Conservation (phyloP, 345 rosid species). For the Gossypioides kirkii region DNA sequence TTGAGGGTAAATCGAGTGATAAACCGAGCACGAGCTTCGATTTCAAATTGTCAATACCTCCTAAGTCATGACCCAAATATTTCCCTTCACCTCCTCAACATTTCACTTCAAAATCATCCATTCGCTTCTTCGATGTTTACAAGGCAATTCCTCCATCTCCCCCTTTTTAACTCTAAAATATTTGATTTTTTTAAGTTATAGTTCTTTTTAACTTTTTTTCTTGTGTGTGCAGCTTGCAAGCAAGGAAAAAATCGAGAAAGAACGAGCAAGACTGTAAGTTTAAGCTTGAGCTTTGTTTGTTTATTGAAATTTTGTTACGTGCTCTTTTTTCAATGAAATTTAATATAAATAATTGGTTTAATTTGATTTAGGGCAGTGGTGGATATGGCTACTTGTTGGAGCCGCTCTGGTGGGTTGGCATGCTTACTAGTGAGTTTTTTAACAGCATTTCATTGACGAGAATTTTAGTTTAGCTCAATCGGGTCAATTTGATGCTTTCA, state of each 20-base stretch:
- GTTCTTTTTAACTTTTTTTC: no score
- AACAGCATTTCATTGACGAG: not conserved
- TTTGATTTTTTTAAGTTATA: no score
- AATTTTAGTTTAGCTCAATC: not conserved
- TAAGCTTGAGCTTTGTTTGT: no score
- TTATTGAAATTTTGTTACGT: no score
- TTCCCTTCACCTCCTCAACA: constrained; percentile 33
- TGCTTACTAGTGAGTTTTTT: constrained; percentile 62
- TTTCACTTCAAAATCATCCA: constrained; percentile 38
- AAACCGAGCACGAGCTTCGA: constrained; percentile 28
- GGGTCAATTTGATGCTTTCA: not conserved
- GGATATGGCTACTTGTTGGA: constrained; percentile 73
- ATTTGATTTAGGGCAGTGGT: no score
- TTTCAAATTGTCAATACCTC: constrained; percentile 17
- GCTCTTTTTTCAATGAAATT: no score
- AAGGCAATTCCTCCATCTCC: constrained; percentile 39
- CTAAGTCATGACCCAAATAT: constrained; percentile 21
- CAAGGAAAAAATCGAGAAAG: no score
- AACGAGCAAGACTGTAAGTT: no score
- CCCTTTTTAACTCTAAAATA: no score
- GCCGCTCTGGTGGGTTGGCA: constrained; percentile 85
- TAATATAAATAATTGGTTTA: no score
- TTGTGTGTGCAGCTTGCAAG: no score
- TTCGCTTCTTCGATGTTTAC: constrained; percentile 70
- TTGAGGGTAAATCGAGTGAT: constrained; percentile 40